Evolutionary conservation across 2,329 filamentous ascomycete species (phyloP).

Genomic region (Cercospora beticola): DNA sequence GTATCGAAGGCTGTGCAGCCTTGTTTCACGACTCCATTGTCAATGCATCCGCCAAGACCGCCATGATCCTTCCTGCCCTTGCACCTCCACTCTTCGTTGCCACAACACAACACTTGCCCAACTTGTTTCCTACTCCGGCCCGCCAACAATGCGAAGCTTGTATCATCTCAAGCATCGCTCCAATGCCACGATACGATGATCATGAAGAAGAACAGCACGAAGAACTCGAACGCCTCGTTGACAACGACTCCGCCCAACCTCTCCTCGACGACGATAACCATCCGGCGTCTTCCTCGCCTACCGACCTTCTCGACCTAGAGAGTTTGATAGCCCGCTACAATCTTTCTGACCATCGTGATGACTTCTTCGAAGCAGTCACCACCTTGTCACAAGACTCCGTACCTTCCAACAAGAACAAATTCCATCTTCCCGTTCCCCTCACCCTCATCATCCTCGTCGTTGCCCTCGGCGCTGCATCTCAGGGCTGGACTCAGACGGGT

Average conservation of each 20-base stretch:
- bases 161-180: neutral
- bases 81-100: neutral
- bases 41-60: neutral
- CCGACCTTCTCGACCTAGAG: neutral
- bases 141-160: neutral
- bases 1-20: neutral
- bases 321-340: slow-evolving; percentile 13
- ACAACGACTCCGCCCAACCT: neutral
- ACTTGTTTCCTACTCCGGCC: neutral
- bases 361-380: neutral
- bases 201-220: neutral
- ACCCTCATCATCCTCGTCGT: neutral
- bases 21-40: neutral
- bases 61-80: neutral
- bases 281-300: neutral
- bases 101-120: neutral
- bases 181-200: neutral
- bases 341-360: slow-evolving; percentile 49
- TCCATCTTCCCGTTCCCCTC: neutral
- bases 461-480: neutral
- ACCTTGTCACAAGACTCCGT: neutral
- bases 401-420: neutral
- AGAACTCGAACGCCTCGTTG: neutral
- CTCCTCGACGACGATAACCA: neutral
- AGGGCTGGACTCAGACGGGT: slow-evolving; percentile 5